Evolutionary conservation across 768 basidiomycete species (phyloP).

Genomic region (Suillus hirtellus): DNA sequence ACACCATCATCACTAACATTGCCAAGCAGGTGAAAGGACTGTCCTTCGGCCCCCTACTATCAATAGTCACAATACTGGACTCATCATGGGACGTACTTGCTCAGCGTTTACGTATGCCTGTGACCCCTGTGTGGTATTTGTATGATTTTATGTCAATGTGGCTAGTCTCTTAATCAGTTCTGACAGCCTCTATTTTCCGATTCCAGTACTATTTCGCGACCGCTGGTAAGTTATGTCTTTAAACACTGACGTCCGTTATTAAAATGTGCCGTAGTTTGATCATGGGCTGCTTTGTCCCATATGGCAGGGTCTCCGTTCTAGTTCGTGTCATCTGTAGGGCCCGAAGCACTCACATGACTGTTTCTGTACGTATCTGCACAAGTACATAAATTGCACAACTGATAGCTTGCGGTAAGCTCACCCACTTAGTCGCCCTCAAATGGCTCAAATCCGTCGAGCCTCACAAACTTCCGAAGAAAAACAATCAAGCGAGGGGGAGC

Average conservation of each 20-base stretch:
- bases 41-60: not conserved
- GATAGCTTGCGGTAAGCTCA: not conserved
- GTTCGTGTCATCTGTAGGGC: not conserved
- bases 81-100: not conserved
- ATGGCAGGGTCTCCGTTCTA: not conserved
- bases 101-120: not conserved
- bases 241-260: not conserved
- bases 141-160: not conserved
- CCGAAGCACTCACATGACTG: not conserved
- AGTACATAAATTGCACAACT: not conserved
- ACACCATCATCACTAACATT: not conserved
- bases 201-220: not conserved
- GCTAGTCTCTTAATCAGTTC: not conserved
- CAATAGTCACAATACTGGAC: not conserved
- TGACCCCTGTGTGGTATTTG: not conserved
- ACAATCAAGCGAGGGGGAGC: not conserved
- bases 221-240: not conserved
- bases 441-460: not conserved
- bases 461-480: not conserved
- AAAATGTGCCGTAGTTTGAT: not conserved
- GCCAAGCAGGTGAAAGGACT: not conserved
- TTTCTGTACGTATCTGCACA: not conserved
- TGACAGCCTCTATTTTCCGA: not conserved
- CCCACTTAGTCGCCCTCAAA: not conserved
- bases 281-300: not conserved